Evolutionary conservation across 2,329 filamentous ascomycete species (phyloP), one percentile per base, ranked within the genome.

Genomic region (Epichloe glyceriae): DNA sequence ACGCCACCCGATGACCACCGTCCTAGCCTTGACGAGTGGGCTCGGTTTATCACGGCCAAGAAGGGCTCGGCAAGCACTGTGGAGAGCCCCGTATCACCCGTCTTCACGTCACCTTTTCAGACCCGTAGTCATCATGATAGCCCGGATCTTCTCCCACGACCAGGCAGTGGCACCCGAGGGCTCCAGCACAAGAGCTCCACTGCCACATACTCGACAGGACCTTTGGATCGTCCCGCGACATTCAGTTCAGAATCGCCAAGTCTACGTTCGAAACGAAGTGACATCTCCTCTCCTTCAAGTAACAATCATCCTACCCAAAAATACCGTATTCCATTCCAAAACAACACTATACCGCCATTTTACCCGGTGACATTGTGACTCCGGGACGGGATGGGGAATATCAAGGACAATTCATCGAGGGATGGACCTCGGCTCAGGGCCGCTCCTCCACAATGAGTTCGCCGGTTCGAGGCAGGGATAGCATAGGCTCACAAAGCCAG

Each of bases 211-310:
- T 70, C 70, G n/a, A 72, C 70, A 43, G 71, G 71, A 17, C 64
- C 66, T 26, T 66, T 69, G 37, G 75, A 79, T 17, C 68, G 72
- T 1, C 73, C 75, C 0, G 64, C 73, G 4, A 75, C 75, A 0
- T 73, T 78, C 48, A 72, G 71, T 53, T 81, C 79, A 2, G 78
- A 76, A 41, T 77, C 79, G 1, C 78, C 75, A 0, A 83, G 80
- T 57, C 61, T 84, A 46, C 74, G 78, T 17, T 84, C 80, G 3
- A 77, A 76, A 55, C 73, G 74, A 34, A 84, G 80, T 55, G 80
- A 84, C 55, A 61, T 84, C 3, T 83, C 80, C 2, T 78, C 76
- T 3, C 76, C 76, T 12, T 73, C 74, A 15, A 78, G 72, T 53
- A 73, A 68, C 37, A 72, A 71, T 54, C 68, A 70, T 43, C 67